Conservation (phyloP, 2,329 filamentous ascomycete genomes). For the Nothomitra cinnamomea region DNA sequence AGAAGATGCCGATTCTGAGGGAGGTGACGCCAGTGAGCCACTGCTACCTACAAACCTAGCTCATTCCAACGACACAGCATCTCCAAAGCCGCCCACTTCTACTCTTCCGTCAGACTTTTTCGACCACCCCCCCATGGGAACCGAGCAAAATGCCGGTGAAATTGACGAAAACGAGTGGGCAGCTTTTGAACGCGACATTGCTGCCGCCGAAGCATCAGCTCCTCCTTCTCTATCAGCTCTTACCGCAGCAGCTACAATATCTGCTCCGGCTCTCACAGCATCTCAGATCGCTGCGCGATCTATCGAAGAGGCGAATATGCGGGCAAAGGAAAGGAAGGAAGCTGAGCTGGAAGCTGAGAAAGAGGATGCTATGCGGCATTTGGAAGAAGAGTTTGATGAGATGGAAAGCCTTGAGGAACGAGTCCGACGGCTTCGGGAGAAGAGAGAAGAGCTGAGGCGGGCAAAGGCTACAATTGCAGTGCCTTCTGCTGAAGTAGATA, state of each 20-base stretch:
- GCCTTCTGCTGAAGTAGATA: conserved; percentile 13
- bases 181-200: conserved; percentile 72
- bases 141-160: conserved; percentile 21
- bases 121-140: conserved; percentile 22
- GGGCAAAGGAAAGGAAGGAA: conserved; percentile 32
- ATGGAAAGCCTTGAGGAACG: conserved; percentile 66
- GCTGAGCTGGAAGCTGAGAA: conserved; percentile 47
- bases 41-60: conserved; percentile 14
- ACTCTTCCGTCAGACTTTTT: conserved; percentile 14
- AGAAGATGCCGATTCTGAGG: conserved; percentile 16
- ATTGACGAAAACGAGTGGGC: conserved; percentile 72
- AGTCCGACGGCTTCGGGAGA: conserved; percentile 50
- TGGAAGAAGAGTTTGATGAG: conserved; percentile 66
- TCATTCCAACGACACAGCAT: conserved; percentile 6
- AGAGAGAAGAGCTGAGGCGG: conserved; percentile 47
- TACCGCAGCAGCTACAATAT: conserved; percentile 37
- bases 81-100: conserved; percentile 4
- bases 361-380: conserved; percentile 55
- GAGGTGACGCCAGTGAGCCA: conserved; percentile 8
- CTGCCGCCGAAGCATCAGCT: conserved; percentile 22
- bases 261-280: conserved; percentile 48
- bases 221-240: conserved; percentile 18
- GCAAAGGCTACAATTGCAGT: conserved; percentile 11
- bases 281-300: conserved; percentile 42
- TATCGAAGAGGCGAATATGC: conserved; percentile 31